Percentiles rank a stretch among this genome's conserved stretches.
Evolutionary conservation across 2,329 filamentous ascomycete genomes (phyloP).

Genomic region (Fusarium setosum): DNA sequence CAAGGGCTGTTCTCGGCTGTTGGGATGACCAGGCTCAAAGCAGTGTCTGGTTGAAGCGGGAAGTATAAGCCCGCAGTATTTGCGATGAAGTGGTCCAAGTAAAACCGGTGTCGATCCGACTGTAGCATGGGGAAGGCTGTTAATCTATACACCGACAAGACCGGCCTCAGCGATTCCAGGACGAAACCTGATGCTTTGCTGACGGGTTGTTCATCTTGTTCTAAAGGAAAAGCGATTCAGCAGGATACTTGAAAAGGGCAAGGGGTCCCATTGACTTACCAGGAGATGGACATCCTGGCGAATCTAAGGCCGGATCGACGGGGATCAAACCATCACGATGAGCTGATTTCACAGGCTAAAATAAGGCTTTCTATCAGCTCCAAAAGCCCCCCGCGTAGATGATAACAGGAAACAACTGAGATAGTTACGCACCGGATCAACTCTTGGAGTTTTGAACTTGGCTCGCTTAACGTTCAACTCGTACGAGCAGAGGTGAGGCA

Average conservation of each 20-base stretch:
- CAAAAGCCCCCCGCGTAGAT: too few relatives aligned
- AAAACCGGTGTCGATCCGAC: constrained; percentile 1
- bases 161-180: background rate
- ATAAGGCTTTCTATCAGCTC: too few relatives aligned
- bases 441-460: background rate
- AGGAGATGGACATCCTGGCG: too few relatives aligned
- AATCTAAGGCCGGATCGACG: too few relatives aligned
- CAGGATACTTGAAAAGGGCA: too few relatives aligned
- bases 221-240: too few relatives aligned
- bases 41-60: background rate
- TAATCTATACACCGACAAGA: background rate
- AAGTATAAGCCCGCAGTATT: constrained; percentile 14
- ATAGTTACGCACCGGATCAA: background rate
- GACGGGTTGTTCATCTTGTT: too few relatives aligned
- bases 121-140: background rate
- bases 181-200: too few relatives aligned
- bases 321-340: too few relatives aligned
- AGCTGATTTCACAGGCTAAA: too few relatives aligned
- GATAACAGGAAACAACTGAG: too few relatives aligned
- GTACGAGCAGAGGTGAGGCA: constrained; percentile 6
- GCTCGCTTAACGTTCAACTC: constrained; percentile 3
- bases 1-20: constrained; percentile 8
- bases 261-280: too few relatives aligned
- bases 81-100: constrained; percentile 14
- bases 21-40: constrained; percentile 5